A percentile compares a stretch with the other conserved stretches of the same genome.
Evolutionary conservation across 768 basidiomycete species (phyloP).

Genomic region (Obba rivulosa): DNA sequence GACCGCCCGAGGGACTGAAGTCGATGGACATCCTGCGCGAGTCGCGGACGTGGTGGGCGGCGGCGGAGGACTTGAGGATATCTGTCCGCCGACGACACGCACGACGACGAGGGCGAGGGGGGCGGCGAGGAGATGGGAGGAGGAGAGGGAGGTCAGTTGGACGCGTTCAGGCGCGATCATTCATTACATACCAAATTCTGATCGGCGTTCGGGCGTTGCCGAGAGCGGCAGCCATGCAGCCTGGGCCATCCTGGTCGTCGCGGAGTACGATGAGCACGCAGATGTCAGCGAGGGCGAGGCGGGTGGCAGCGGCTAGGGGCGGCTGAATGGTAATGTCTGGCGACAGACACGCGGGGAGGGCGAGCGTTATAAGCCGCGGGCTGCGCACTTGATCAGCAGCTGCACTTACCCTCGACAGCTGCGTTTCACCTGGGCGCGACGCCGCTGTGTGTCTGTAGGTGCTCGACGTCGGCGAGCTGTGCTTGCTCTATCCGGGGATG

Average conservation of each 20-base stretch:
- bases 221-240: slow-evolving; percentile 33
- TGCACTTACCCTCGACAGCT: no score
- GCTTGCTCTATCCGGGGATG: no score
- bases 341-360: no score
- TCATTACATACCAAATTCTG: slow-evolving; percentile 39
- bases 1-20: slow-evolving; percentile 35
- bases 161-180: slow-evolving; percentile 17
- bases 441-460: no score
- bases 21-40: slow-evolving; percentile 52
- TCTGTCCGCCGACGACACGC: slow-evolving; percentile 20
- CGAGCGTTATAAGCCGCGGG: no score
- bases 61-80: slow-evolving; percentile 37
- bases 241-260: slow-evolving; percentile 30
- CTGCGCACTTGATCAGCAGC: no score
- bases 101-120: slow-evolving; percentile 6
- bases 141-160: slow-evolving; percentile 11
- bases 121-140: slow-evolving; percentile 6
- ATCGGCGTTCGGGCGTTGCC: slow-evolving; percentile 56
- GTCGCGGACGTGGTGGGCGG: slow-evolving; percentile 21
- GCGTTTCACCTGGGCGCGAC: no score
- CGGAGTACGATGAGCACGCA: no score
- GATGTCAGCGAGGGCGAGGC: no score
- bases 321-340: no score
- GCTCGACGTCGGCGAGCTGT: no score
- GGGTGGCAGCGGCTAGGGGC: no score